Evolutionary conservation across 768 basidiomycete species (phyloP).

Genomic region (Tylopilus balloui): DNA sequence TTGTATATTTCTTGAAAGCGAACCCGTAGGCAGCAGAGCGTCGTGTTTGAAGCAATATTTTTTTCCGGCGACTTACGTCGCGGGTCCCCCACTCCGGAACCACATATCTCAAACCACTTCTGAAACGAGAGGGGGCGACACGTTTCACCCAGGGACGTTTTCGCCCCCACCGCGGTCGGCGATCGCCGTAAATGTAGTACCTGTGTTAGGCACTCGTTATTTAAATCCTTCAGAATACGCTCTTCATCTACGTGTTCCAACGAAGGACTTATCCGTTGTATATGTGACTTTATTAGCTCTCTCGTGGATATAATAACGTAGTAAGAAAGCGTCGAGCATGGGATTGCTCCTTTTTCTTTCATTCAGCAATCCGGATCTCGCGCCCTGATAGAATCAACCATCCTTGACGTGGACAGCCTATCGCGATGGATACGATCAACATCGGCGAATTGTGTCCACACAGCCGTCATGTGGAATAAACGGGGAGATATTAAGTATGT

Average conservation of each 20-base stretch:
- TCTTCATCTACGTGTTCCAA: not conserved
- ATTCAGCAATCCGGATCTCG: not conserved
- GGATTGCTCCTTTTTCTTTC: not conserved
- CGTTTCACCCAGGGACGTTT: conserved; percentile 1
- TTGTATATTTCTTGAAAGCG: not conserved
- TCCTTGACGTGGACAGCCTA: not conserved
- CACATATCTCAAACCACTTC: not conserved
- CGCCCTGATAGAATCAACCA: not conserved
- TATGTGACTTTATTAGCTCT: not conserved
- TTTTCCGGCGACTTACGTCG: not conserved
- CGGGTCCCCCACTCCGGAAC: not conserved
- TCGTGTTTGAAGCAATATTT: not conserved
- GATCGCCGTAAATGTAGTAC: not conserved
- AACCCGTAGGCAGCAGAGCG: not conserved
- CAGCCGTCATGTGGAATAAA: not conserved
- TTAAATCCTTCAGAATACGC: not conserved
- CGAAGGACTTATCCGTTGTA: not conserved
- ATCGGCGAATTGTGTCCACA: not conserved
- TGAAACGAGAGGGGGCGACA: conserved; percentile 5
- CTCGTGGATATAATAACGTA: conserved; percentile 6
- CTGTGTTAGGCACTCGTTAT: not conserved
- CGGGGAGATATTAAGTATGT: conserved; percentile 1
- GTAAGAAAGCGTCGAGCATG: not conserved
- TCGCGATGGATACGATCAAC: not conserved
- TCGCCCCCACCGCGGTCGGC: not conserved